Conservation (phyloP, 352 stramenopile genomes). For the Phytophthora hibernalis region DNA sequence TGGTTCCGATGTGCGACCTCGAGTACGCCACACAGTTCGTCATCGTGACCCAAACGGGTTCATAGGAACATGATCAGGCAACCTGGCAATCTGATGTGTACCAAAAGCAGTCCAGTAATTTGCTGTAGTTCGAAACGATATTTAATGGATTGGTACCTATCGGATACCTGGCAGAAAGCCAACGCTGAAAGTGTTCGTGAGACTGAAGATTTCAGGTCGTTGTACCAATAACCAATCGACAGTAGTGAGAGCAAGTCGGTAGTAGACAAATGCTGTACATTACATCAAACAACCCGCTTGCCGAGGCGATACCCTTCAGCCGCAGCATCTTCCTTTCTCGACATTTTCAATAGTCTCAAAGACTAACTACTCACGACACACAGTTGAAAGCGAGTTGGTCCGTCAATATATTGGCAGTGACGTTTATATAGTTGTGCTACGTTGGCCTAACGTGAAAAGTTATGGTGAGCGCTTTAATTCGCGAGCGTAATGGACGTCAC, state of each 20-base stretch:
- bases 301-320: no score
- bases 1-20: constrained; percentile 4
- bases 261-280: no score
- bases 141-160: not conserved
- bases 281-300: no score
- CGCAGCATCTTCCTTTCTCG: no score
- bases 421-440: constrained; percentile 29
- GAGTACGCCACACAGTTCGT: not conserved
- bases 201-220: no score
- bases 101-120: not conserved
- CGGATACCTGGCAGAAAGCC: no score
- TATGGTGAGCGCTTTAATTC: constrained; percentile 27
- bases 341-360: no score
- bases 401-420: constrained; percentile 23
- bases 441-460: constrained; percentile 3
- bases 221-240: no score
- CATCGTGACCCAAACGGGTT: constrained; percentile 11
- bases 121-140: not conserved
- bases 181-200: no score
- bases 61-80: constrained; percentile 10
- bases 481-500: constrained; percentile 42
- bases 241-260: no score
- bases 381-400: not conserved
- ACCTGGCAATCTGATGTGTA: no score
- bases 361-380: no score